phyloP scores from a whole-genome alignment of 257 asterid species.

The Vinca minor region DNA sequence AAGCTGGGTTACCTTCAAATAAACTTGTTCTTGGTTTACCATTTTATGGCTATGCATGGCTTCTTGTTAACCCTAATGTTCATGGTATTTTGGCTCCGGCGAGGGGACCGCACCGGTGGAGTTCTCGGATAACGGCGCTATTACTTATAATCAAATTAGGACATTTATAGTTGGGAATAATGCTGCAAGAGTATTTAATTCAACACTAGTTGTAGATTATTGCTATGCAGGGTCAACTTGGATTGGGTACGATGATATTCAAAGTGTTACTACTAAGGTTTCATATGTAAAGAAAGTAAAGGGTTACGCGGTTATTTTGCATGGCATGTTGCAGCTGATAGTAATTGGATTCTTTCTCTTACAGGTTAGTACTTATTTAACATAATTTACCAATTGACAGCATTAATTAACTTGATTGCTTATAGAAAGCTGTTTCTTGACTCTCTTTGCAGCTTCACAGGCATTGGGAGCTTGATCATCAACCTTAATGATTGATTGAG shows the following conservation, averaged over 20 bases:
- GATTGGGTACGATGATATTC: conserved; percentile 14
- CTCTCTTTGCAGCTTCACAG: too few species aligned
- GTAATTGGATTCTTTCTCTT: conserved; percentile 9
- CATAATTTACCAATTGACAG: too few species aligned
- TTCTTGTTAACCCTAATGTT: conserved; percentile 2
- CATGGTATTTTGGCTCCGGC: conserved; percentile 16
- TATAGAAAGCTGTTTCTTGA: too few species aligned
- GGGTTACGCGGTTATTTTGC: conserved; percentile 17
- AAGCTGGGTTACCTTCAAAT: background rate
- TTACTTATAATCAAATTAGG: background rate
- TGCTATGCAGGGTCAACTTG: conserved; percentile 4
- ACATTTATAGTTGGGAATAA: background rate
- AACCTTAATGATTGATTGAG: too few species aligned
- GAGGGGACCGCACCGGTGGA: conserved; percentile 5
- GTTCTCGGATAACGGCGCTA: background rate
- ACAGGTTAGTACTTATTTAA: conserved; percentile 11
- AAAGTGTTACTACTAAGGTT: conserved; percentile 9
- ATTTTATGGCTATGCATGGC: conserved; percentile 16
- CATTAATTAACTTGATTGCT: too few species aligned
- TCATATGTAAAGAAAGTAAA: conserved; percentile 1
- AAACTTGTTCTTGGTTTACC: conserved; percentile 14
- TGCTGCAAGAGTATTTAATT: conserved; percentile 4
- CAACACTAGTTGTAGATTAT: conserved; percentile 8
- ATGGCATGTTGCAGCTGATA: conserved; percentile 16
- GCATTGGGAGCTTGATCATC: too few species aligned